Conservation (phyloP, 768 basidiomycete species). For the Thelephora ganbajun region DNA sequence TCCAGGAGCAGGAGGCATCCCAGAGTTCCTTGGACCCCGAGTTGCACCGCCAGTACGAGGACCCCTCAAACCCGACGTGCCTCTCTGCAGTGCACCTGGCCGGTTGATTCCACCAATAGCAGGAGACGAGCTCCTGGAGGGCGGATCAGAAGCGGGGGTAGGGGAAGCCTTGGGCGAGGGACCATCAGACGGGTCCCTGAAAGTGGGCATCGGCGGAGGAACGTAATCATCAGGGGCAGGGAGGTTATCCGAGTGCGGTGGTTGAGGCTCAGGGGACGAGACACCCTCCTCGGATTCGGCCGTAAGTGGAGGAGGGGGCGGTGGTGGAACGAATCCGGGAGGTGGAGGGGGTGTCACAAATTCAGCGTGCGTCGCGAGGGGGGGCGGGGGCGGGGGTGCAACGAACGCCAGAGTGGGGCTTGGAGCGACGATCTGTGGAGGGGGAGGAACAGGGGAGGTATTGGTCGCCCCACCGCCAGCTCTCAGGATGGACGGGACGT, state of each 20-base stretch:
- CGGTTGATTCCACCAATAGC: no score
- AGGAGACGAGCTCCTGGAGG: background rate
- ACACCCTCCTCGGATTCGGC: conserved; percentile 5
- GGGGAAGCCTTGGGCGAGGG: conserved; percentile 5
- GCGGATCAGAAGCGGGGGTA: conserved; percentile 4
- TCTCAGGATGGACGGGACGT: background rate
- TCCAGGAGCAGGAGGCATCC: background rate
- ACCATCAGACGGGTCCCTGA: conserved; percentile 2
- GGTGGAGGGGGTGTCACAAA: conserved; percentile 16
- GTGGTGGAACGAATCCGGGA: conserved; percentile 12
- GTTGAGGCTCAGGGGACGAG: conserved; percentile 5
- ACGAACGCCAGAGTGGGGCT: conserved; percentile 3
- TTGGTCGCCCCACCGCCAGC: conserved; percentile 1
- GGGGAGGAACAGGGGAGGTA: conserved; percentile 1
- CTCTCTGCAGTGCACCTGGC: no score
- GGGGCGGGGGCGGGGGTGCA: conserved; percentile 1
- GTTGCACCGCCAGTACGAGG: background rate
- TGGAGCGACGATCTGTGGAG: conserved; percentile 4
- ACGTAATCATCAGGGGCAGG: background rate
- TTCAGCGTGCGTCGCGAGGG: background rate
- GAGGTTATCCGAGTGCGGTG: background rate
- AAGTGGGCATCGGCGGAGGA: conserved; percentile 2
- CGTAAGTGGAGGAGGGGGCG: conserved; percentile 7
- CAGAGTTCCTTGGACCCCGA: background rate
- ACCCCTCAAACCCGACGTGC: conserved; percentile 1